Base-by-base conservation (phyloP, 495 filamentous ascomycete species). In the Recurvomyces mirabilis region DNA sequence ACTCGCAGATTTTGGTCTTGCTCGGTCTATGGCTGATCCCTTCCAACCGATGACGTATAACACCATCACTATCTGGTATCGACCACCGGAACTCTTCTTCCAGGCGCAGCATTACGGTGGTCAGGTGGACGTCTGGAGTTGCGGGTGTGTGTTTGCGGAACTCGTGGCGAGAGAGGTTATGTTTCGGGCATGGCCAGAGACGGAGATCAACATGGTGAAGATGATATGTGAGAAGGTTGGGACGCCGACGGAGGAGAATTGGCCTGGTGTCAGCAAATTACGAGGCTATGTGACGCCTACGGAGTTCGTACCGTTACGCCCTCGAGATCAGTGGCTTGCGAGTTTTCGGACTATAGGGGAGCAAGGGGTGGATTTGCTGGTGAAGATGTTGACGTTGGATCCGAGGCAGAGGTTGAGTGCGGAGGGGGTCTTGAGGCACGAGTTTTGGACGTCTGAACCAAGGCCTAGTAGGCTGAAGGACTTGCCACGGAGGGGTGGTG, bases 1-100 rank as follows among this genome's bases (percentile, higher is more conserved):
- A 60, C 73, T 99, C 33, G 93, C 91, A 5, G 91, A 99, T 81
- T 99, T 99, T 59, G 91, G 91, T 69, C 74, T 96, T 21, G 91
- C 91, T 10, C 68, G 93, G 47, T 74, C 72, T 28, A 94, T 95
- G 57, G 78, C 84, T 1, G 91, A 99, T 60, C 93, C 93, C 0
- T 84, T 85, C 47, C 66, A 75, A 45, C 68, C 68, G 43, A 99
- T 99, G 93, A 95, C 88, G 11, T 75, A 79, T 53, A 87, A 89
- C 55, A 89, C 96, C 40, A 93, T 96, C 62, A 99, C 93, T 32
- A 77, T 86, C 17, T 99, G 89, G 87, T 96, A 99, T 65, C 56
- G 64, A 0, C 64, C 64, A 3, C 91, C 87, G 1, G 91, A 99
- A 67, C 73, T 99, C 26, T 75, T 96, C 23, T 94, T 83, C 57